Percentiles rank a stretch among this genome's conserved stretches.
Evolutionary conservation across 306 rosid species (phyloP).

Genomic region (Dryas octopetala): DNA sequence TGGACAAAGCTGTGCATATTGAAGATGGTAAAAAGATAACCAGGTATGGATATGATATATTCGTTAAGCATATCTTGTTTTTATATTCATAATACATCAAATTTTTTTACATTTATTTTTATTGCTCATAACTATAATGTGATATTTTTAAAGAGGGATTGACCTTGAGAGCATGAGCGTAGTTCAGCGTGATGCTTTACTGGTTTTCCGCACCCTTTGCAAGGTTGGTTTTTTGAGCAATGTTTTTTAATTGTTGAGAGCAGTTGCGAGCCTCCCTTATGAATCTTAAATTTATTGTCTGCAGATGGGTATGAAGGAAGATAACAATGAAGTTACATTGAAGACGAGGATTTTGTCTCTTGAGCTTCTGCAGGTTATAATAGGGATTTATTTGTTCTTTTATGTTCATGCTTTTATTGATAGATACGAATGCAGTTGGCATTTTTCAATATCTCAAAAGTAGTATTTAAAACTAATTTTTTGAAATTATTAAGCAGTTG

Average conservation of each 20-base stretch:
- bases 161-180: slow-evolving; percentile 94
- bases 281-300: slow-evolving; percentile 28
- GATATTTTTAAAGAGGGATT: slow-evolving; percentile 69
- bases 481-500: background rate
- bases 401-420: slow-evolving; percentile 8
- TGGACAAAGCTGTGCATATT: slow-evolving; percentile 93
- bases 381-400: slow-evolving; percentile 28
- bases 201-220: slow-evolving; percentile 98
- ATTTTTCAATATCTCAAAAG: background rate
- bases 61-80: slow-evolving; percentile 21
- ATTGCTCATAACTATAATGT: slow-evolving; percentile 34
- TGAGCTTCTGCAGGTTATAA: slow-evolving; percentile 93
- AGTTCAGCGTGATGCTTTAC: slow-evolving; percentile 82
- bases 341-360: slow-evolving; percentile 95
- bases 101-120: slow-evolving; percentile 6
- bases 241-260: slow-evolving; percentile 25
- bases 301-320: slow-evolving; percentile 99
- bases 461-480: background rate
- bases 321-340: slow-evolving; percentile 83
- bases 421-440: background rate
- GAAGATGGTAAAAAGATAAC: slow-evolving; percentile 97
- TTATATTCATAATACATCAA: slow-evolving; percentile 13
- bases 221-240: slow-evolving; percentile 65
- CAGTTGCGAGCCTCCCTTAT: slow-evolving; percentile 26
- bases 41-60: slow-evolving; percentile 55